Evolutionary conservation across 129 eudicot species (phyloP).

Genomic region (Flaveria brownii): DNA sequence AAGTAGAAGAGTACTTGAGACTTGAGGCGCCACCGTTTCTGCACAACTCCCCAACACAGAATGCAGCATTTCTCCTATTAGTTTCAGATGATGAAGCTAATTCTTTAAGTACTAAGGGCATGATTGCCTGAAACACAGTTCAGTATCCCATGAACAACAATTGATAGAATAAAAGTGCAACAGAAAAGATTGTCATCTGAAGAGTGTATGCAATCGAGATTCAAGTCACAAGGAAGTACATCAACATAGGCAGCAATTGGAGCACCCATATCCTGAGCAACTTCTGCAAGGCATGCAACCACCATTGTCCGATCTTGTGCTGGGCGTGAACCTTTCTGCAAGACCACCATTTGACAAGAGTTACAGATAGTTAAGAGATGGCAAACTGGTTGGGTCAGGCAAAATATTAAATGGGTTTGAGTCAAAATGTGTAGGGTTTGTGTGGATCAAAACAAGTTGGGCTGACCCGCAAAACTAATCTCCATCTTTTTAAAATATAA

Average conservation of each 20-base stretch:
- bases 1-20: conserved; percentile 64
- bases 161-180: background rate
- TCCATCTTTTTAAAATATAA: background rate
- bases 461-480: background rate
- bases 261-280: conserved; percentile 98
- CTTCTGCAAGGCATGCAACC: conserved; percentile 97
- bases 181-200: background rate
- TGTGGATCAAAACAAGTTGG: background rate
- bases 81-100: conserved; percentile 74
- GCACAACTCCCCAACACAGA: conserved; percentile 92
- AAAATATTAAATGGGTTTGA: background rate
- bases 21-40: conserved; percentile 79
- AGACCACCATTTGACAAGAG: conserved; percentile 24
- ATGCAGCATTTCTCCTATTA: conserved; percentile 97
- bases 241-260: conserved; percentile 83
- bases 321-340: conserved; percentile 92
- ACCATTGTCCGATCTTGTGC: conserved; percentile 99
- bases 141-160: conserved; percentile 16
- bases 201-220: conserved; percentile 5
- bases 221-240: conserved; percentile 42
- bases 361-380: background rate
- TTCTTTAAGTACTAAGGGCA: conserved; percentile 90
- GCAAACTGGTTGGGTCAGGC: background rate
- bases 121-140: conserved; percentile 62
- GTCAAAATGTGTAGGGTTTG: background rate